A percentile compares a stretch with the other conserved stretches of the same genome.
Conservation (phyloP, 2,329 filamentous ascomycete species). For the Herpotrichia juniperi region DNA sequence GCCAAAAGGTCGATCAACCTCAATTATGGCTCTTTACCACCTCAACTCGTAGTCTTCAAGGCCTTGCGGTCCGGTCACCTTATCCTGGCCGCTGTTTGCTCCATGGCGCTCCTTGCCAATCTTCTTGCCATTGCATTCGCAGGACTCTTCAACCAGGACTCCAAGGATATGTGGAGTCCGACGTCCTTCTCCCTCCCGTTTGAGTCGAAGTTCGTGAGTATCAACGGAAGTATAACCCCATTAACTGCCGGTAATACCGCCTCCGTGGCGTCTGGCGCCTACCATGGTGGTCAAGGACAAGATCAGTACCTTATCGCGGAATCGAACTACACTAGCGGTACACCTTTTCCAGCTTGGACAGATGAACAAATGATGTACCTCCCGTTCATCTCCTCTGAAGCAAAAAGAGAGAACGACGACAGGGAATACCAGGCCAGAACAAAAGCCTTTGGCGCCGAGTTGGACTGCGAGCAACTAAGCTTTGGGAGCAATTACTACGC, state of each 20-base stretch:
- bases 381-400: constrained; percentile 41
- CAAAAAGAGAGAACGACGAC: constrained; percentile 4
- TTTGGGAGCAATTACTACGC: constrained; percentile 7
- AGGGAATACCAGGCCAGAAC: constrained; percentile 34
- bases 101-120: constrained; percentile 58
- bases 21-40: constrained; percentile 62
- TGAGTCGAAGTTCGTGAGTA: constrained; percentile 23
- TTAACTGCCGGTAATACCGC: not conserved
- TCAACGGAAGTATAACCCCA: constrained; percentile 35
- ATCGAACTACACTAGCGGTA: constrained; percentile 54
- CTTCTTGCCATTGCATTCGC: constrained; percentile 60
- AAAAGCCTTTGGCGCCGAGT: constrained; percentile 38
- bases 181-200: constrained; percentile 15
- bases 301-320: constrained; percentile 52
- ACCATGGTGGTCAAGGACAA: constrained; percentile 24
- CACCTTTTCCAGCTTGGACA: constrained; percentile 58
- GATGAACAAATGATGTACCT: constrained; percentile 55
- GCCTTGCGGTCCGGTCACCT: constrained; percentile 55
- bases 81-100: constrained; percentile 55
- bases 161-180: constrained; percentile 9
- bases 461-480: constrained; percentile 41
- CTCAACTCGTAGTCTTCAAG: constrained; percentile 57
- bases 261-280: constrained; percentile 29
- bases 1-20: constrained; percentile 45
- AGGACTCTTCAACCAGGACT: constrained; percentile 56